These are phyloP conservation scores for Testicularia cyperi DNA, from an alignment of 1,284 basidiomycete genomes.

Conservation along the genomic window DNA sequence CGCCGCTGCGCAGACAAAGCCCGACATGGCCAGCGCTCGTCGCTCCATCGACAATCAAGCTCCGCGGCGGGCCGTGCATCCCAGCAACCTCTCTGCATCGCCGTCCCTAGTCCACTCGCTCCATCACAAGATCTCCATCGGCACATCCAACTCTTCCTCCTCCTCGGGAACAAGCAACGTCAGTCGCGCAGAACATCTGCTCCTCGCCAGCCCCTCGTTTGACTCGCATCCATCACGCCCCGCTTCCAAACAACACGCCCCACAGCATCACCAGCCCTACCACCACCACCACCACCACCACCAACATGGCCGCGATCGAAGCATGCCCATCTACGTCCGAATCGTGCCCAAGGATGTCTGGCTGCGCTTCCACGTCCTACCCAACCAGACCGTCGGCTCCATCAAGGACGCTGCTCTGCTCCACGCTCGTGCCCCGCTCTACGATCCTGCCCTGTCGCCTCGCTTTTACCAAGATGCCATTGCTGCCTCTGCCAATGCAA, in stretches of 20 bases:
- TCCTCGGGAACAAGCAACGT: conserved; percentile 1
- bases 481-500: conserved; percentile 14
- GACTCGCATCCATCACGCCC: background rate
- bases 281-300: background rate
- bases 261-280: no score
- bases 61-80: no score
- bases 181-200: background rate
- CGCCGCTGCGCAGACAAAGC: no score
- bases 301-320: background rate
- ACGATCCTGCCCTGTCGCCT: conserved; percentile 27
- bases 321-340: conserved; percentile 41
- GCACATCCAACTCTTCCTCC: conserved; percentile 12
- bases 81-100: no score
- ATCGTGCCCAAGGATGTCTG: conserved; percentile 49
- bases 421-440: conserved; percentile 18
- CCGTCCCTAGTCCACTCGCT: no score
- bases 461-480: conserved; percentile 41
- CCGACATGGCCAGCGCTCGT: no score
- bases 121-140: conserved; percentile 16
- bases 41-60: no score
- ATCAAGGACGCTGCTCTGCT: conserved; percentile 39
- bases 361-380: conserved; percentile 36
- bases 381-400: conserved; percentile 32
- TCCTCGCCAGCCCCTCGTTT: background rate
- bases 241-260: no score